Evolutionary conservation across 495 filamentous ascomycete genomes (phyloP).

Genomic region (Elaphomyces granulatus): DNA sequence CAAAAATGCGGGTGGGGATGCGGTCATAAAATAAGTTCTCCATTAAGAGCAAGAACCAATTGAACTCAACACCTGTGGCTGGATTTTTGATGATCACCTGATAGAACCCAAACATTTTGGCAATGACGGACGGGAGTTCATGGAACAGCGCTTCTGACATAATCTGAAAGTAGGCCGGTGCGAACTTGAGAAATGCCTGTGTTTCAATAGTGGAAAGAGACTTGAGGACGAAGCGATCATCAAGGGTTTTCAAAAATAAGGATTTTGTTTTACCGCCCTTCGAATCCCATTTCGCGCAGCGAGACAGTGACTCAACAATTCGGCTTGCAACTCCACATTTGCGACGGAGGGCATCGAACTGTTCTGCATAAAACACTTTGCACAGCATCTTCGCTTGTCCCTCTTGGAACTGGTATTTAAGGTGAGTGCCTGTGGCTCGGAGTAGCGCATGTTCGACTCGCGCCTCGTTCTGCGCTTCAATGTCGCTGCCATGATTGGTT

Average conservation of each 20-base stretch:
- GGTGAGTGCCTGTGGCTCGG: constrained; percentile 71
- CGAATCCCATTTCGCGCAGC: constrained; percentile 95
- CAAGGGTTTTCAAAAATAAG: constrained; percentile 93
- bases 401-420: constrained; percentile 87
- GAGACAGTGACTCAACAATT: constrained; percentile 86
- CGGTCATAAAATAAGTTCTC: constrained; percentile 99
- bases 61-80: constrained; percentile 80
- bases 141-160: constrained; percentile 95
- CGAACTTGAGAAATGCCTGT: constrained; percentile 84
- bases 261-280: constrained; percentile 97
- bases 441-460: constrained; percentile 60
- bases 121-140: constrained; percentile 90
- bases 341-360: constrained; percentile 86
- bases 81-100: constrained; percentile 95
- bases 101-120: constrained; percentile 98
- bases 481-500: constrained; percentile 8
- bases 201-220: constrained; percentile 83
- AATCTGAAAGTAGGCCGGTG: constrained; percentile 91
- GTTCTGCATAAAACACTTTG: constrained; percentile 96
- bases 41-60: constrained; percentile 89
- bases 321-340: constrained; percentile 89
- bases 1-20: constrained; percentile 81
- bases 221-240: constrained; percentile 87
- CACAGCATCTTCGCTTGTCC: constrained; percentile 87
- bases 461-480: constrained; percentile 36